A percentile compares a stretch with the other conserved stretches of the same genome.
These are phyloP conservation scores for Psilocybe sp. DNA, from an alignment of 768 basidiomycete genomes.

Conservation along the genomic window DNA sequence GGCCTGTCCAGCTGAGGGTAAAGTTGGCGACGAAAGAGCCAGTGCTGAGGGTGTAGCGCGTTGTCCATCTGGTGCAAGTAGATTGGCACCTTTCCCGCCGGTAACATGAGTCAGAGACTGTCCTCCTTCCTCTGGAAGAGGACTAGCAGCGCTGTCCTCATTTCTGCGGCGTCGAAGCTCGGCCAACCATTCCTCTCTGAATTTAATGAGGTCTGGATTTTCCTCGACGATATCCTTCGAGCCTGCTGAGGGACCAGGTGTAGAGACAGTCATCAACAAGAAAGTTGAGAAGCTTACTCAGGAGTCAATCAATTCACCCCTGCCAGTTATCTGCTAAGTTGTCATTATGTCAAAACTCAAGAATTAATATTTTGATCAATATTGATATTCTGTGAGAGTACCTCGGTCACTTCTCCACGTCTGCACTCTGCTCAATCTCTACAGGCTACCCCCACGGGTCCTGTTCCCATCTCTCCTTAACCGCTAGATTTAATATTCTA, in stretches of 20 bases:
- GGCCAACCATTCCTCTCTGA: conserved; percentile 71
- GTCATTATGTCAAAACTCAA: background rate
- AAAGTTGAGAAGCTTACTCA: conserved; percentile 4
- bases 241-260: conserved; percentile 10
- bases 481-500: background rate
- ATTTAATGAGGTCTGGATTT: conserved; percentile 59
- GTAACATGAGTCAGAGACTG: background rate
- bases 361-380: conserved; percentile 6
- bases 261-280: conserved; percentile 19
- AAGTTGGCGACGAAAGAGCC: background rate
- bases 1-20: background rate
- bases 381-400: too few species aligned
- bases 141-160: conserved; percentile 1
- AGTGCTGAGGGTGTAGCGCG: background rate
- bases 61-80: background rate
- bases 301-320: conserved; percentile 2
- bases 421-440: conserved; percentile 6
- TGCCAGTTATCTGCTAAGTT: conserved; percentile 18
- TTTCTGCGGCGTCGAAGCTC: conserved; percentile 50
- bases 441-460: conserved; percentile 1
- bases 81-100: background rate
- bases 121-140: background rate
- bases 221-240: conserved; percentile 34
- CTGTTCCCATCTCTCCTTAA: conserved; percentile 4
- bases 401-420: conserved; percentile 18